Percentiles rank a stretch among this genome's conserved stretches.
Conservation (phyloP, 257 asterid genomes). For the Ligustrum vulgare region DNA sequence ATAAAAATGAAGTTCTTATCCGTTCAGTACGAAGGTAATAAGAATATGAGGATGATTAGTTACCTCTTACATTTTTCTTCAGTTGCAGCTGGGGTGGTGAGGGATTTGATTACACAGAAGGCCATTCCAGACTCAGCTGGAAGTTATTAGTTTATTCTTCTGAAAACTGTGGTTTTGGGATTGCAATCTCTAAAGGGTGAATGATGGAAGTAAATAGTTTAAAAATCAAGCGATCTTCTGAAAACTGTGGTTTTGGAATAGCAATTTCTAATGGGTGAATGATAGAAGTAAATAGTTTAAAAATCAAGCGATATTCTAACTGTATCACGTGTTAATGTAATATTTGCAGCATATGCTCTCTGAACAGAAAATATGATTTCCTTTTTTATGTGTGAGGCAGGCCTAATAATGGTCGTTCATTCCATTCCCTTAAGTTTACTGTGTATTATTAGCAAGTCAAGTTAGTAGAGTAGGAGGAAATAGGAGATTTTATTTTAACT, state of each 20-base stretch:
- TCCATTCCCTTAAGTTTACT: background rate
- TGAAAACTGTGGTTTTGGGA: background rate
- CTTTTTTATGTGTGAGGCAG: background rate
- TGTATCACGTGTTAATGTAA: background rate
- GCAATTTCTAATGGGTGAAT: background rate
- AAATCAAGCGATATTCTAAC: background rate
- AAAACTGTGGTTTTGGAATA: background rate
- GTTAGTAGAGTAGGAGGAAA: background rate
- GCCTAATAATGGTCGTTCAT: background rate
- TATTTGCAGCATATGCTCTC: background rate
- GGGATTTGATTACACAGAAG: background rate
- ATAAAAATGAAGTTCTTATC: too few relatives aligned
- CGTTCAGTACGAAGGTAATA: background rate
- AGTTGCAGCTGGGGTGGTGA: background rate
- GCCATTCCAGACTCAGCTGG: background rate
- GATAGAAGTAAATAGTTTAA: background rate
- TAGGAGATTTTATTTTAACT: background rate
- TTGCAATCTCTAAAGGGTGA: background rate
- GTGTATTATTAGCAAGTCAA: background rate
- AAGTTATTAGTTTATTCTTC: background rate
- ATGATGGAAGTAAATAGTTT: background rate
- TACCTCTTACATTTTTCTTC: background rate
- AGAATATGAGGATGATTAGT: background rate
- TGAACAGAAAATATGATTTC: background rate
- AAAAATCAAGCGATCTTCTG: background rate